Evolutionary conservation across 2,329 filamentous ascomycete species (phyloP), one percentile per base, ranked within the genome.

Genomic region (Calonectria pseudoturangicola): DNA sequence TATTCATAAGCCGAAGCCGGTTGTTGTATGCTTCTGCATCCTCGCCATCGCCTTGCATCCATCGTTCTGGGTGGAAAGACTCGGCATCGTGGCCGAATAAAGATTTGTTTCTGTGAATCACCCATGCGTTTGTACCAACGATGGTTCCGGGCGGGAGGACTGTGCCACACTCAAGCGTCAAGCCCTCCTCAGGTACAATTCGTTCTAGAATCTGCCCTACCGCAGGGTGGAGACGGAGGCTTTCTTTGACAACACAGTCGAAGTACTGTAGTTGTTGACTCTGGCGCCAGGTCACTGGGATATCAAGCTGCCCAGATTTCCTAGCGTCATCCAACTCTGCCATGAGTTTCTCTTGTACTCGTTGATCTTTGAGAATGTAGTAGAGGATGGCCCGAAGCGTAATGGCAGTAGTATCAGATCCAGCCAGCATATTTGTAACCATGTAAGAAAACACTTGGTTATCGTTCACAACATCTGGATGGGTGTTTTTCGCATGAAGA

Each of bases 401-500:
- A 45, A 77, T 75, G 15, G 76, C 76, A 0, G 75, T 78, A 0
- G 76, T 77, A 15, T 78, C 76, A 10, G 75, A 75, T 0, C 76
- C 76, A 2, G 76, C 76, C 6, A 78, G 33, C 0, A 78, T 72
- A 2, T 78, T 78, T 1, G 77, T 66, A 65, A 78, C 75, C 7
- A 78, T 63, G 70, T 76, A 78, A 3, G 78, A 77, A 21, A 76
- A 67, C 0, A 78, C 68, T 36, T 77, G 76, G 0, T 70, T 66
- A 1, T 78, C 76, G n/a, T 77, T 75, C 4, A 76, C 76, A 30
- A 41, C 71, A 13, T 77, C 73, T 3, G 74, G 58, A 9, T 69
- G 50, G 0, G 73, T 75, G 2, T 76, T 70, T 3, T 78, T 78
- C 6, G 76, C 43, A 1, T 64, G 74, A 2, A 78, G 74, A 28